Conservation (phyloP, 169 alveolate species). For the Plasmodium coatneyi region DNA sequence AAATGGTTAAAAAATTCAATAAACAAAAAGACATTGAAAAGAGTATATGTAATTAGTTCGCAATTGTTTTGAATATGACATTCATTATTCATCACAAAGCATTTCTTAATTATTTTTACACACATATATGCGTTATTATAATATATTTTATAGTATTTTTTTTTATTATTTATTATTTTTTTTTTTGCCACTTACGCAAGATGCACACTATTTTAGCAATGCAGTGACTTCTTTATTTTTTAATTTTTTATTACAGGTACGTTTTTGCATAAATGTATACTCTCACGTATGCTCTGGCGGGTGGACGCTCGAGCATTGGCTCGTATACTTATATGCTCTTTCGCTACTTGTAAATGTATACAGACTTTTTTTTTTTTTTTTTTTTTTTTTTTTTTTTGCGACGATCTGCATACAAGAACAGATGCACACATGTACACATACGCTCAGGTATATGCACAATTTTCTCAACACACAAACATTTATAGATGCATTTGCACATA, state of each 20-base stretch:
- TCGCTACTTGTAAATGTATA: background rate
- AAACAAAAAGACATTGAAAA: background rate
- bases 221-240: background rate
- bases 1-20: background rate
- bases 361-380: background rate
- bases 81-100: background rate
- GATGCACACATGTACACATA: background rate
- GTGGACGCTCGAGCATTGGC: background rate
- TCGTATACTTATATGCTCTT: background rate
- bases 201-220: background rate
- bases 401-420: background rate
- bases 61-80: background rate
- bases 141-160: background rate
- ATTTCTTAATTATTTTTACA: background rate
- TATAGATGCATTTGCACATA: conserved; percentile 9
- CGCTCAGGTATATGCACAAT: conserved; percentile 1
- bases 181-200: background rate
- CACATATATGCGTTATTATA: background rate
- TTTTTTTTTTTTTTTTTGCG: background rate
- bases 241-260: background rate
- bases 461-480: background rate
- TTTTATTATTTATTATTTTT: background rate
- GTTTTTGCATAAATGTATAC: background rate
- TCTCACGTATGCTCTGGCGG: background rate
- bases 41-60: background rate